Conservation (phyloP, 192 early-diverging fungal species). For the Geosiphon pyriformis region DNA sequence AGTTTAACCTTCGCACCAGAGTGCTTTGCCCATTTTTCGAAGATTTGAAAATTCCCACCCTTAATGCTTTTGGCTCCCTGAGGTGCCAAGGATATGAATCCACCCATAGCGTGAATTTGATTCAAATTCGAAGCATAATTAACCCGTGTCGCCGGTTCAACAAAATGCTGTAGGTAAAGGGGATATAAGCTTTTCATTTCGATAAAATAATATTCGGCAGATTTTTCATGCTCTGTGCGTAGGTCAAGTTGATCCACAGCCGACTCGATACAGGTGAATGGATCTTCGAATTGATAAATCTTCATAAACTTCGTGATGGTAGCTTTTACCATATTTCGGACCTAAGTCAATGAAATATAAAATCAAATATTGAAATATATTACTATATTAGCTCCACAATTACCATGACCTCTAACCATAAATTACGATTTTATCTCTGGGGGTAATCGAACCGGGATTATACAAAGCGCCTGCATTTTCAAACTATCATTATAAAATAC, state of each 20-base stretch:
- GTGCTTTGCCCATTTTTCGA: conserved; percentile 47
- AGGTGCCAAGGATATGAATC: conserved; percentile 49
- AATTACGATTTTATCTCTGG: too few species aligned
- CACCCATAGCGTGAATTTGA: conserved; percentile 52
- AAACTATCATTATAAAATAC: conserved; percentile 22
- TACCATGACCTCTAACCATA: too few species aligned
- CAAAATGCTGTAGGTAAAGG: conserved; percentile 43
- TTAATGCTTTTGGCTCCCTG: conserved; percentile 40
- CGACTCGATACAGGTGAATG: conserved; percentile 32
- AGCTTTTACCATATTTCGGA: conserved; percentile 27
- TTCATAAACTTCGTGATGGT: conserved; percentile 26
- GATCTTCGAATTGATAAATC: conserved; percentile 32
- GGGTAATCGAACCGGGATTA: too few species aligned
- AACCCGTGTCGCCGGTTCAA: conserved; percentile 54
- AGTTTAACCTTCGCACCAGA: conserved; percentile 43
- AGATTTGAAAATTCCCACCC: conserved; percentile 56
- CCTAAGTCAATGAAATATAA: conserved; percentile 25
- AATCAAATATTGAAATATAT: too few species aligned
- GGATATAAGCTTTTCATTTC: conserved; percentile 29
- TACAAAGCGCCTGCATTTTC: too few species aligned
- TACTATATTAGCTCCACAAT: too few species aligned
- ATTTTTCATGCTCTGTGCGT: conserved; percentile 13
- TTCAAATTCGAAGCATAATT: conserved; percentile 61
- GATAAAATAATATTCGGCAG: conserved; percentile 36
- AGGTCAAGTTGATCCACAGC: conserved; percentile 32